Evolutionary conservation across 129 eudicot species (phyloP), one percentile per base, ranked within the genome.

Genomic region (Lactuca sativa): DNA sequence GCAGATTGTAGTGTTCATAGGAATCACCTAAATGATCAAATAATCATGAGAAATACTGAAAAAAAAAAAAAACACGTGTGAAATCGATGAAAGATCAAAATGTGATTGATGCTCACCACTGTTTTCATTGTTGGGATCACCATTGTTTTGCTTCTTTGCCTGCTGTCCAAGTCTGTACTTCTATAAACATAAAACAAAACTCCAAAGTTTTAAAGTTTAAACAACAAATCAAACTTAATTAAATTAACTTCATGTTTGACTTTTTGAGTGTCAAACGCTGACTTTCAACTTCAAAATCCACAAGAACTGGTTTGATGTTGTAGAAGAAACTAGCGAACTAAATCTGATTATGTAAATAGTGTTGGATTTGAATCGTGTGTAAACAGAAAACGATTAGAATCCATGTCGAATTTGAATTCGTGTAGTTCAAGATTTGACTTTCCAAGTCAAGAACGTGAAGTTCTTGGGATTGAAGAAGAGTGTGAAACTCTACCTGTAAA

Each of bases 91-190:
- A 48, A n/a, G 8, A 10, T 57, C 52, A 34, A 58, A 63, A 25
- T n/a, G 69, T 17, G 53, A 44, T 58, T 15, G 10, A 49, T 25
- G 56, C 88, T 86, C 48, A 92, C 96, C 87, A 37, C 84, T 80
- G 67, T 84, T 81, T 32, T 86, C 96, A 11, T 78, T 84, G 73
- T 72, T 80, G 59, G 63, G 81, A 38, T 77, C 93, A 6, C 67
- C 82, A 14, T 64, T 60, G 66, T 74, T 89, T 64, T 86, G 97
- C 77, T 88, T 88, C 71, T 79, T 86, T 37, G 84, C 77, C 62
- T 78, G 97, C 70, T 88, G 97, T 18, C 97, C 96, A 62, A 92
- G 95, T 69, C 97, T 92, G 70, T 92, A 92, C 82, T 92, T 92
- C 97, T 92, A 69, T 43, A 83, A 14, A 73, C 15, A 77, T 76